phyloP scores from a whole-genome alignment of 2,329 filamentous ascomycete species.

The Apiospora phragmitis region DNA sequence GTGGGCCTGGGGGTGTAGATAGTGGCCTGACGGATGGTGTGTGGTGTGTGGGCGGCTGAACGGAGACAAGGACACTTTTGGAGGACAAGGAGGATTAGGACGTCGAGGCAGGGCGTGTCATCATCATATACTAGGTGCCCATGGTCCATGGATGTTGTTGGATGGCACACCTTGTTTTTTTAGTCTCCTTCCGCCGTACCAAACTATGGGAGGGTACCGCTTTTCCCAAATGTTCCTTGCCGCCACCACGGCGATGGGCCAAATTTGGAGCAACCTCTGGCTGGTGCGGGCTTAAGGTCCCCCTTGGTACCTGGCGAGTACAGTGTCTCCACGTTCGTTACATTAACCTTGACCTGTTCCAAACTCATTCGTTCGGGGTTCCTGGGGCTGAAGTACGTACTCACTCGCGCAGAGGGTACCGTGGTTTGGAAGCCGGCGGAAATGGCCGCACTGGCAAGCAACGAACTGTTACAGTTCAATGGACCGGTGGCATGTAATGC shows the following conservation, averaged over 20 bases:
- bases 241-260: conserved; percentile 15
- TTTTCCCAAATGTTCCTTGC: conserved; percentile 7
- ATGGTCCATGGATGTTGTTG: conserved; percentile 1
- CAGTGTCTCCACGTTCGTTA: conserved; percentile 8
- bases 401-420: background rate
- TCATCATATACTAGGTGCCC: background rate
- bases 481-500: conserved; percentile 1
- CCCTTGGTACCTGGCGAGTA: conserved; percentile 1
- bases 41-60: conserved; percentile 7
- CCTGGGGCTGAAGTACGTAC: conserved; percentile 8
- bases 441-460: conserved; percentile 7
- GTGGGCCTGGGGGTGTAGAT: background rate
- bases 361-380: conserved; percentile 7
- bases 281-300: background rate
- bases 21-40: background rate
- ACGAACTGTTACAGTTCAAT: conserved; percentile 2
- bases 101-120: conserved; percentile 1
- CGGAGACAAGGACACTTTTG: conserved; percentile 6
- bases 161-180: conserved; percentile 6
- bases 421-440: background rate
- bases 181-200: conserved; percentile 7
- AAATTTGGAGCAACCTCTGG: conserved; percentile 18
- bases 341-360: conserved; percentile 9
- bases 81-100: background rate
- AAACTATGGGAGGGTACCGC: conserved; percentile 7